Evolutionary conservation across 2,329 filamentous ascomycete species (phyloP), one percentile per base, ranked within the genome.

Genomic region (Daldinia eschscholtzii): DNA sequence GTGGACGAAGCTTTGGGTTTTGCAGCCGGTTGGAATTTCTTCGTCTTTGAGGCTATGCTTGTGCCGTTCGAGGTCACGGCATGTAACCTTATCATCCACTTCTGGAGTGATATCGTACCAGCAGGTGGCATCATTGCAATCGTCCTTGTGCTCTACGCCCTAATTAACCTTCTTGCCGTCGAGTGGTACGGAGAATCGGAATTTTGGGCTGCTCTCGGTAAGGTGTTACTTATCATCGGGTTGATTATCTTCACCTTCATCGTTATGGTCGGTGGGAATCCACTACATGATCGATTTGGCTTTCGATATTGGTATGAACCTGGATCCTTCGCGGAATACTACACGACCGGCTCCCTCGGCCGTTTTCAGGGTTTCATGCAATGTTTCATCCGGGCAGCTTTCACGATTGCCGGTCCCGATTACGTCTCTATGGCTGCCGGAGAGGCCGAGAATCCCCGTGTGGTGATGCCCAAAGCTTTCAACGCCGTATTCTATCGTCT

Each of bases 211-310:
- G 89, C 92, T 2, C 78, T 92, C 1, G 90, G 90, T 61, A 93
- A 94, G 77, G 86, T 93, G 2, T 73, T 94, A 1, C 84, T 94
- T 57, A 92, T 92, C 67, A 80, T 93, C 39, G 91, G 88, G 0
- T 84, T 95, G 57, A 86, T 94, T 72, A 74, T 89, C 70, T 94
- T 93, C 81, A 95, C 93, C 1, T 93, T 97, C 75, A 85, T 97
- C 71, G 88, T 89, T 71, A 95, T 96, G 90, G 81, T 96, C 0
- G 93, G 93, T 6, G 93, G 92, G 2, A 96, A 95, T 72, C 93
- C 93, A 0, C 78, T 89, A 0, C 83, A 87, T 41, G 91, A 94
- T 72, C 83, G 87, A 0, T 92, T 92, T 70, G 92, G 92, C 0
- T 95, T 95, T 77, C 85, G 88, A 28, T 89, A 86, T 77, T 91